Evolutionary conservation across 2,329 filamentous ascomycete genomes (phyloP).

Genomic region (Phialemonium atrogriseum): DNA sequence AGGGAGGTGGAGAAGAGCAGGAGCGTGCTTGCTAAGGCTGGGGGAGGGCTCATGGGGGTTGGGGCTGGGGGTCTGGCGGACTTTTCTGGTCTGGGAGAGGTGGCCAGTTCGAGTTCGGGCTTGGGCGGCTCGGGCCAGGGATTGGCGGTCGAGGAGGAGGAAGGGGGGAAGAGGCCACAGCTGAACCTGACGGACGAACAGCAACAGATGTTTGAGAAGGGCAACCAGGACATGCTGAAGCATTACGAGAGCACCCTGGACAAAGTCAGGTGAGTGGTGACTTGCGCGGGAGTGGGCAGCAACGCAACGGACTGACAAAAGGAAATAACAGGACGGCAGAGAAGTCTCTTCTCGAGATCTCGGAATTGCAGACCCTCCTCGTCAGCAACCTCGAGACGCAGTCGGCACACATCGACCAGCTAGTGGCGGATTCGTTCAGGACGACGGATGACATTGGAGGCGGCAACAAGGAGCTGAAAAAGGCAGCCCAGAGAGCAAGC

Average conservation of each 20-base stretch:
- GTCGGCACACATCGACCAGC: constrained; percentile 78
- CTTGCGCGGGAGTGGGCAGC: too few relatives aligned
- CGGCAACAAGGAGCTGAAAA: constrained; percentile 87
- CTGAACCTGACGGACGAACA: constrained; percentile 71
- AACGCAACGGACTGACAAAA: too few relatives aligned
- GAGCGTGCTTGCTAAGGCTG: constrained; percentile 69
- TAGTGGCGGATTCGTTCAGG: constrained; percentile 73
- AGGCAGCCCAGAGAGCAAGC: constrained; percentile 64
- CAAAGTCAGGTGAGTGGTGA: constrained; percentile 71
- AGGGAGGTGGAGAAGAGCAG: constrained; percentile 85
- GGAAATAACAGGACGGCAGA: constrained; percentile 72
- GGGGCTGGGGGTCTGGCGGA: background rate
- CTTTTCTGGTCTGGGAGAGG: constrained; percentile 11
- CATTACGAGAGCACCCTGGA: constrained; percentile 91
- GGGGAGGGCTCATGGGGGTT: constrained; percentile 18
- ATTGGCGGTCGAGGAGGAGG: constrained; percentile 10
- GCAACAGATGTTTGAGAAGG: constrained; percentile 84
- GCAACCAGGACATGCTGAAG: constrained; percentile 86
- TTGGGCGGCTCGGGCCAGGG: constrained; percentile 1
- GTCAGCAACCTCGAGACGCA: constrained; percentile 80
- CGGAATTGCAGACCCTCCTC: constrained; percentile 82
- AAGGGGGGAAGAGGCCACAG: constrained; percentile 14
- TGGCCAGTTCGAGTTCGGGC: constrained; percentile 5
- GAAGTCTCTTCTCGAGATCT: constrained; percentile 84
- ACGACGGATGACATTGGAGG: constrained; percentile 81